phyloP scores from a whole-genome alignment of 257 asterid species.

The Fraxinus anomala region DNA sequence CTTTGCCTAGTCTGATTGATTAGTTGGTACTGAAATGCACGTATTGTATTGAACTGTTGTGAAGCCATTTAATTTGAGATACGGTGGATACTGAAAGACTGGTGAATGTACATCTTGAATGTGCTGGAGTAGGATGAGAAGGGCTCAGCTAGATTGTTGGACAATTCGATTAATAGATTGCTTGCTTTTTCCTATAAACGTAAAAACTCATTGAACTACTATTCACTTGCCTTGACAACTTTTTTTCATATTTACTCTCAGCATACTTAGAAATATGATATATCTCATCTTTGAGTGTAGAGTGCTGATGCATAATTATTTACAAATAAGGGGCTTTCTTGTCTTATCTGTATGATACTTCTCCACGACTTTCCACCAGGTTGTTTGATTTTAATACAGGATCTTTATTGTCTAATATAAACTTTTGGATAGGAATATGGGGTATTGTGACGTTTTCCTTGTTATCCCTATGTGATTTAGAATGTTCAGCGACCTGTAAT shows the following conservation, averaged over 20 bases:
- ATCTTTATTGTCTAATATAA: background rate
- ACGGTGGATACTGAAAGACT: background rate
- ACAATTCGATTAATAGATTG: background rate
- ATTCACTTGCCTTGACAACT: background rate
- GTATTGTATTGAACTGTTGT: slow-evolving; percentile 13
- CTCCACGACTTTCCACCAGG: background rate
- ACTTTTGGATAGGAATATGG: background rate
- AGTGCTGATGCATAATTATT: background rate
- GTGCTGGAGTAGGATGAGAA: slow-evolving; percentile 10
- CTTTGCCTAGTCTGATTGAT: slow-evolving; percentile 10
- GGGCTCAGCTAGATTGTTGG: background rate
- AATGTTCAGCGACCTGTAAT: too few relatives aligned
- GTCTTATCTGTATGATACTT: too few relatives aligned
- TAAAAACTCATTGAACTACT: background rate
- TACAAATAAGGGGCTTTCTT: background rate
- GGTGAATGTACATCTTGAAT: background rate
- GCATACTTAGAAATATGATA: background rate
- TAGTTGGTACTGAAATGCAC: slow-evolving; percentile 11
- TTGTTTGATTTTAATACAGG: background rate
- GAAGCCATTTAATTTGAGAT: slow-evolving; percentile 14
- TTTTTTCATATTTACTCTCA: slow-evolving; percentile 1
- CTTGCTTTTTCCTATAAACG: background rate
- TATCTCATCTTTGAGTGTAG: background rate
- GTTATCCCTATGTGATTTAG: too few relatives aligned
- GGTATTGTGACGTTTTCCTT: background rate